These are phyloP conservation scores for Cryptococcus sp. DNA, from an alignment of 1,284 basidiomycete species.

Conservation along the genomic window DNA sequence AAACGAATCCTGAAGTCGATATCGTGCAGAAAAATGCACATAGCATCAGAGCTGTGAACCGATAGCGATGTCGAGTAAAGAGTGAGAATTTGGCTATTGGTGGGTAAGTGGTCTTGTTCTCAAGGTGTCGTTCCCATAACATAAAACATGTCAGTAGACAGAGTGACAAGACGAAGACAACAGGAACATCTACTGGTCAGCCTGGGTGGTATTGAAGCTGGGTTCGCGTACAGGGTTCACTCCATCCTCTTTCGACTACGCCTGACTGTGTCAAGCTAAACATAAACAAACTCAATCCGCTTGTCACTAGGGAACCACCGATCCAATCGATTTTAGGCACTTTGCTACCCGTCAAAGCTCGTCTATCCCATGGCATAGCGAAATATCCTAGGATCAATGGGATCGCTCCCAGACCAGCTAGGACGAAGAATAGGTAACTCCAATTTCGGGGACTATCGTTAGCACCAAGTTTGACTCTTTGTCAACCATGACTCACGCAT, in stretches of 20 bases:
- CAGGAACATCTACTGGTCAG: constrained; percentile 24
- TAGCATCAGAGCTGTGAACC: constrained; percentile 11
- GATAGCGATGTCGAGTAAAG: constrained; percentile 10
- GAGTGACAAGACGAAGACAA: constrained; percentile 27
- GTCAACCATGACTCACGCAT: constrained; percentile 2
- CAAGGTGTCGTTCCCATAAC: constrained; percentile 28
- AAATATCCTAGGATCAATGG: constrained; percentile 27
- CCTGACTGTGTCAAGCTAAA: constrained; percentile 30
- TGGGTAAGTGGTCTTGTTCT: constrained; percentile 16
- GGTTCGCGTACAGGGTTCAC: constrained; percentile 22
- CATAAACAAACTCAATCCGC: constrained; percentile 24
- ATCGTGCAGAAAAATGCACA: background rate
- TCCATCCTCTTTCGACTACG: constrained; percentile 22
- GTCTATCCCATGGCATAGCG: constrained; percentile 22
- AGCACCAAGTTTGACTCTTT: background rate
- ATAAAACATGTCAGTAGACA: constrained; percentile 31
- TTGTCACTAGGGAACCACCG: constrained; percentile 28
- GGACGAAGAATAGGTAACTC: constrained; percentile 38
- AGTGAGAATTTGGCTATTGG: constrained; percentile 25
- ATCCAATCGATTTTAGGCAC: constrained; percentile 27
- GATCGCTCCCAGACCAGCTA: constrained; percentile 29
- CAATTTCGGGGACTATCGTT: constrained; percentile 16
- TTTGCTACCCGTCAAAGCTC: background rate
- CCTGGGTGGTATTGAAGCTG: too few species aligned
- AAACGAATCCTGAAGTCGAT: constrained; percentile 7